A percentile compares a stretch with the other conserved stretches of the same genome.
phyloP scores from a whole-genome alignment of 306 rosid species.

The Lablab purpureus region DNA sequence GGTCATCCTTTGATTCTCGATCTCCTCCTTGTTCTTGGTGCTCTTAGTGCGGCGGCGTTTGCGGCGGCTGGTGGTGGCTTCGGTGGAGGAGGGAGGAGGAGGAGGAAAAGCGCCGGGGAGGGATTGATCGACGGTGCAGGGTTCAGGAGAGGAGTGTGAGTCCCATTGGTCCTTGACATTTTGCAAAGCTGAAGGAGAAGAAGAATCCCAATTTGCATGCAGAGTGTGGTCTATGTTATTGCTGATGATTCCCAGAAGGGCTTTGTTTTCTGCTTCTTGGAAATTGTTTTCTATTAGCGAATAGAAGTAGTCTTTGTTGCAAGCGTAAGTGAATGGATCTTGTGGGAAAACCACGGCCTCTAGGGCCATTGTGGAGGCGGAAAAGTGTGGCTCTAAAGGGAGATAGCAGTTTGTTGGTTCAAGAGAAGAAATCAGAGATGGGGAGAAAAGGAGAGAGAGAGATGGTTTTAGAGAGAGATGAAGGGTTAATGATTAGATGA shows the following conservation, averaged over 20 bases:
- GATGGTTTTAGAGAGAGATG: background rate
- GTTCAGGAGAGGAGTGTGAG: constrained; percentile 50
- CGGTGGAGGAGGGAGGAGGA: background rate
- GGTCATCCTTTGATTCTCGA: constrained; percentile 88
- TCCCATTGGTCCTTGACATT: constrained; percentile 47
- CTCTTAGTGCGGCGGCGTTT: constrained; percentile 68
- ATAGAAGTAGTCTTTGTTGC: constrained; percentile 45
- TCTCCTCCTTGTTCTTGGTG: constrained; percentile 73
- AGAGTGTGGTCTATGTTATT: constrained; percentile 29
- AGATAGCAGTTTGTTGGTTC: too few species aligned
- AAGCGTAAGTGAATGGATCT: constrained; percentile 40
- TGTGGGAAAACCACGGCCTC: constrained; percentile 58
- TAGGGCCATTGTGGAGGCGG: constrained; percentile 45
- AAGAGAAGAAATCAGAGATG: background rate
- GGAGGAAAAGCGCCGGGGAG: background rate
- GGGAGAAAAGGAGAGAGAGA: constrained; percentile 5
- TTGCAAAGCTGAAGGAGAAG: constrained; percentile 46
- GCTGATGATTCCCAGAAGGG: constrained; percentile 13
- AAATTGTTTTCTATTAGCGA: constrained; percentile 24
- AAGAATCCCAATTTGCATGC: constrained; percentile 46
- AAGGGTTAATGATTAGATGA: constrained; percentile 23
- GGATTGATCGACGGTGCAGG: constrained; percentile 4
- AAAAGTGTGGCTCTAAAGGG: background rate
- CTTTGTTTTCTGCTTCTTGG: constrained; percentile 26
- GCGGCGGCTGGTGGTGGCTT: constrained; percentile 41